A percentile compares a stretch with the other conserved stretches of the same genome.
Conservation (phyloP, 2,329 filamentous ascomycete genomes). For the Ophiosphaerella herpotricha region DNA sequence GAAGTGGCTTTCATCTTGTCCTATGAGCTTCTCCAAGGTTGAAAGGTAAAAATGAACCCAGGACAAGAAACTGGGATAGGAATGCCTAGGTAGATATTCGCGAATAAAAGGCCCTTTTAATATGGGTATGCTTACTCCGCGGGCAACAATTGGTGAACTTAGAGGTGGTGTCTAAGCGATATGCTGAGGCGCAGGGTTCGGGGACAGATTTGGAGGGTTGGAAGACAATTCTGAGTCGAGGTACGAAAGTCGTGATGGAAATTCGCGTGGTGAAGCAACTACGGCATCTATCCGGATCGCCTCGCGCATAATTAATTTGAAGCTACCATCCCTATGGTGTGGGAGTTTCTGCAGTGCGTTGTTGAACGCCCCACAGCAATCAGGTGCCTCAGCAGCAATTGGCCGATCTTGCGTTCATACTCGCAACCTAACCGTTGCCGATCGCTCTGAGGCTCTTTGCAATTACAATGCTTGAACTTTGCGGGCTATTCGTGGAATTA, state of each 20-base stretch:
- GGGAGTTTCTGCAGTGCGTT: too few species aligned
- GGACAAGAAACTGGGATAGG: not conserved
- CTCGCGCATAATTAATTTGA: too few species aligned
- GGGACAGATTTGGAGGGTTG: not conserved
- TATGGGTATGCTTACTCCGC: slow-evolving; percentile 1
- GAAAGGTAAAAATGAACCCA: not conserved
- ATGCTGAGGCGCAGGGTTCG: not conserved
- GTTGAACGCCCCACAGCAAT: too few species aligned
- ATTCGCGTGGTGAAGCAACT: not conserved
- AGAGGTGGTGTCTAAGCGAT: not conserved
- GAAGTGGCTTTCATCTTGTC: slow-evolving; percentile 12
- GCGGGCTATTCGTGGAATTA: not conserved
- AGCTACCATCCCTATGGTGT: too few species aligned
- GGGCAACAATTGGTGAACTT: slow-evolving; percentile 2
- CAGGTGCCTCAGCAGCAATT: too few species aligned
- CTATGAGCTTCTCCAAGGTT: not conserved
- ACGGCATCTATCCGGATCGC: too few species aligned
- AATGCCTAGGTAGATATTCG: not conserved
- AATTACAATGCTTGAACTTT: not conserved
- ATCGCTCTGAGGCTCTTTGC: too few species aligned
- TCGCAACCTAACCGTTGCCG: too few species aligned
- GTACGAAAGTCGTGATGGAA: not conserved
- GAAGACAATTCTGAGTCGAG: not conserved
- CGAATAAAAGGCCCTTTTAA: not conserved
- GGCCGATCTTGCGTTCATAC: too few species aligned